A percentile compares a stretch with the other conserved stretches of the same genome.
Evolutionary conservation across 2,329 filamentous ascomycete species (phyloP).

Genomic region (Blastomyces silverae): DNA sequence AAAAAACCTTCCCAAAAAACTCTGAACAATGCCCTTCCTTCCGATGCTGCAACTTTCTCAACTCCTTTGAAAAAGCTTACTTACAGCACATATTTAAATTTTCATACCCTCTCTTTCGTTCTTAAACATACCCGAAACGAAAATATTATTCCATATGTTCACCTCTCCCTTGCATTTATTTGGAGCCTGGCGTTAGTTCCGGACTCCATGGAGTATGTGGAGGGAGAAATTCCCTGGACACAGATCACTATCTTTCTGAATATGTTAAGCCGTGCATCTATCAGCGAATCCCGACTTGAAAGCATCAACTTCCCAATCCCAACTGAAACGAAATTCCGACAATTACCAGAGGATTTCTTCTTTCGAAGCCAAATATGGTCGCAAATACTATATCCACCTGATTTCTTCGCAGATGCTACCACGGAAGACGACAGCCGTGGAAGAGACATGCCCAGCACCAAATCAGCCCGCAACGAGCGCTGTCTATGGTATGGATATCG

Average conservation of each 20-base stretch:
- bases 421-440: slow-evolving; percentile 51
- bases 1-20: slow-evolving; percentile 17
- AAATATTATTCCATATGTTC: slow-evolving; percentile 50
- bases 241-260: slow-evolving; percentile 49
- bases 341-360: slow-evolving; percentile 54
- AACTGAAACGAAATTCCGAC: slow-evolving; percentile 35
- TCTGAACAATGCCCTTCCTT: slow-evolving; percentile 10
- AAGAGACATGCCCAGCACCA: slow-evolving; percentile 46
- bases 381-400: slow-evolving; percentile 42
- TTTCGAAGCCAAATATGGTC: slow-evolving; percentile 53
- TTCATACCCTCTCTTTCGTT: slow-evolving; percentile 40
- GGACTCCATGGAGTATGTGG: slow-evolving; percentile 36
- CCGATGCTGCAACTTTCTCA: slow-evolving; percentile 20
- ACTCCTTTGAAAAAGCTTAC: slow-evolving; percentile 27
- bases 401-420: slow-evolving; percentile 46
- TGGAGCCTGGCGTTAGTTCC: slow-evolving; percentile 38
- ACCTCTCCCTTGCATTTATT: slow-evolving; percentile 51
- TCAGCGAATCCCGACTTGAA: slow-evolving; percentile 34
- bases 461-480: slow-evolving; percentile 45
- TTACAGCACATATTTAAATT: slow-evolving; percentile 39
- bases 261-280: slow-evolving; percentile 41
- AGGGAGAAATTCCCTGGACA: slow-evolving; percentile 46
- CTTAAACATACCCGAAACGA: slow-evolving; percentile 46
- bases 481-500: slow-evolving; percentile 47
- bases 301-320: slow-evolving; percentile 38